Percentiles rank a stretch among this genome's conserved stretches.
These are phyloP conservation scores for Platanthera guangdongensis DNA, from an alignment of 106 monocot genomes.

Conservation along the genomic window DNA sequence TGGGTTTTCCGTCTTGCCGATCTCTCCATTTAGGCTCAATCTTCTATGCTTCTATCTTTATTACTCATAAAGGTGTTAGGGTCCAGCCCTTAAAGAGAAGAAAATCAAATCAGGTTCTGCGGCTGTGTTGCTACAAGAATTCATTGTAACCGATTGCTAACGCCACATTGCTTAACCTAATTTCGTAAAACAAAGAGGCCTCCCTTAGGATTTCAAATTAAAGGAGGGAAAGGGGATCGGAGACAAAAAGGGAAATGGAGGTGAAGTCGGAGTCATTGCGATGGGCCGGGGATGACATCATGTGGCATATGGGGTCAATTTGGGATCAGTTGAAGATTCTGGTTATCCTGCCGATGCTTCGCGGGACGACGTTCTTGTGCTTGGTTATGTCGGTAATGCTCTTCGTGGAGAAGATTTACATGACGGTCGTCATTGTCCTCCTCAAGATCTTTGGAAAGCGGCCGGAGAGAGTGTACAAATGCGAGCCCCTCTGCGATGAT, in stretches of 20 bases:
- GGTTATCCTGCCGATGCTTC: conserved; percentile 29
- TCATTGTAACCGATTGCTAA: too few relatives aligned
- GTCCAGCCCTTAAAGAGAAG: too few relatives aligned
- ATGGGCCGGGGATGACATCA: conserved; percentile 14
- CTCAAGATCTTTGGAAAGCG: conserved; percentile 26
- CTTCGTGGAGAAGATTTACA: conserved; percentile 34
- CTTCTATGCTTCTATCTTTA: neutral
- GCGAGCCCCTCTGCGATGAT: conserved; percentile 39
- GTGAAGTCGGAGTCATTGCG: conserved; percentile 5
- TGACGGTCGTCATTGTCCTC: conserved; percentile 24
- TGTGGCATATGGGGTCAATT: conserved; percentile 17
- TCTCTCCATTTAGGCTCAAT: neutral
- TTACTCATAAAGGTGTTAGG: neutral
- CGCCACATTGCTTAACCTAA: neutral
- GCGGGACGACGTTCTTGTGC: conserved; percentile 22
- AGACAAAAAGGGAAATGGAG: neutral
- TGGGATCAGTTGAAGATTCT: conserved; percentile 30
- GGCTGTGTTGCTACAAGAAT: too few relatives aligned
- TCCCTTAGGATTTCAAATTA: neutral
- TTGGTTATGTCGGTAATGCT: conserved; percentile 37
- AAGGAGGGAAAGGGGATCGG: too few relatives aligned
- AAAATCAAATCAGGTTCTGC: too few relatives aligned
- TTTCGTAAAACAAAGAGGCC: neutral
- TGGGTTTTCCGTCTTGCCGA: neutral
- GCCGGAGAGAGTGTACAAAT: conserved; percentile 34